phyloP scores from a whole-genome alignment of 257 asterid species.

The Solanum clarkiae region DNA sequence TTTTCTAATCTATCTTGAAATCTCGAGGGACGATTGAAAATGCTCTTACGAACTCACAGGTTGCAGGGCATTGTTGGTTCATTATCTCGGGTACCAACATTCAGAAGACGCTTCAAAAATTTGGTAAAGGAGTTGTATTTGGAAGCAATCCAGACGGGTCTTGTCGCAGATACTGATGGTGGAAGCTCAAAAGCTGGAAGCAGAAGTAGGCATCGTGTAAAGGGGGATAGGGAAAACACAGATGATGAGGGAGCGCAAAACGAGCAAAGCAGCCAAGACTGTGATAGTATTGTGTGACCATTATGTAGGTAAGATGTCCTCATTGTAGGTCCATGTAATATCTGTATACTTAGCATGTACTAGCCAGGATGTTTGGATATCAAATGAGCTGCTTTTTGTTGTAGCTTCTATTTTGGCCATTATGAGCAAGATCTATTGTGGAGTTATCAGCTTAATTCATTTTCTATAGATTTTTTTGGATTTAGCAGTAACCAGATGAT shows the following conservation, averaged over 20 bases:
- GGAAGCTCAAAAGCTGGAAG: not conserved
- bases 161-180: slow-evolving; percentile 1
- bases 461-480: too few species aligned
- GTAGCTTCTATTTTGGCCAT: not conserved
- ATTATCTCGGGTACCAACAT: slow-evolving; percentile 66
- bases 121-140: slow-evolving; percentile 46
- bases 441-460: too few species aligned
- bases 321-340: not conserved
- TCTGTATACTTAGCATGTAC: not conserved
- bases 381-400: not conserved
- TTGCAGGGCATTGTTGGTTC: slow-evolving; percentile 72
- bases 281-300: slow-evolving; percentile 21
- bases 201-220: slow-evolving; percentile 3
- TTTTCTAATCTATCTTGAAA: not conserved
- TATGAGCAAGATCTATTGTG: not conserved
- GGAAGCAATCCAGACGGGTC: slow-evolving; percentile 41
- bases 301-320: not conserved
- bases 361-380: not conserved
- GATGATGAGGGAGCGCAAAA: not conserved
- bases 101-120: slow-evolving; percentile 62
- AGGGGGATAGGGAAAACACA: slow-evolving; percentile 14
- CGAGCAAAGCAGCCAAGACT: not conserved
- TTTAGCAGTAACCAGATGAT: too few species aligned
- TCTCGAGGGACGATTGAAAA: not conserved
- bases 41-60: slow-evolving; percentile 13